Conservation (phyloP, 345 rosid genomes). For the Rhodamnia rubescens region DNA sequence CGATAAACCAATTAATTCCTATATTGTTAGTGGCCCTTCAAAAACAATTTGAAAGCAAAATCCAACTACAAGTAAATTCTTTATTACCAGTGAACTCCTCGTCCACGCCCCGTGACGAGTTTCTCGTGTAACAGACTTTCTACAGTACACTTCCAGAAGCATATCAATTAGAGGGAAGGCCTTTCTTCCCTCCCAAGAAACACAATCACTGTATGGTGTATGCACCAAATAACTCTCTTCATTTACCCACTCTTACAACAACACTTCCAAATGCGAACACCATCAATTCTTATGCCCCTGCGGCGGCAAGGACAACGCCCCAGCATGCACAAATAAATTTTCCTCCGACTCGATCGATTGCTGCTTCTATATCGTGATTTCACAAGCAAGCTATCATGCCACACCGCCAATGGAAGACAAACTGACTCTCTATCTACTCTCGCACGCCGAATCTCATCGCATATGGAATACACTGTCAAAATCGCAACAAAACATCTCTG, state of each 20-base stretch:
- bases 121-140: neutral
- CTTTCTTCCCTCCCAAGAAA: neutral
- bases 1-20: neutral
- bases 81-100: neutral
- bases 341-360: neutral
- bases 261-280: neutral
- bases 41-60: neutral
- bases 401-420: neutral
- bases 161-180: neutral
- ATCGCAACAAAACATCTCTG: neutral
- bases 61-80: neutral
- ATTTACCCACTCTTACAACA: neutral
- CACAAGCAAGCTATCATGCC: neutral
- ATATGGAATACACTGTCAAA: neutral
- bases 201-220: neutral
- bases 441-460: neutral
- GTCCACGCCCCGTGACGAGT: neutral
- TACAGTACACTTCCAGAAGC: neutral
- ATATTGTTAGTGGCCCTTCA: neutral
- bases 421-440: neutral
- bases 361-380: neutral
- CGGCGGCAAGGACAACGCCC: neutral
- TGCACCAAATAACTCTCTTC: neutral
- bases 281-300: neutral
- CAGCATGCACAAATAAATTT: neutral